Conservation (phyloP, 1,284 basidiomycete species). For the Trametes hirsuta region DNA sequence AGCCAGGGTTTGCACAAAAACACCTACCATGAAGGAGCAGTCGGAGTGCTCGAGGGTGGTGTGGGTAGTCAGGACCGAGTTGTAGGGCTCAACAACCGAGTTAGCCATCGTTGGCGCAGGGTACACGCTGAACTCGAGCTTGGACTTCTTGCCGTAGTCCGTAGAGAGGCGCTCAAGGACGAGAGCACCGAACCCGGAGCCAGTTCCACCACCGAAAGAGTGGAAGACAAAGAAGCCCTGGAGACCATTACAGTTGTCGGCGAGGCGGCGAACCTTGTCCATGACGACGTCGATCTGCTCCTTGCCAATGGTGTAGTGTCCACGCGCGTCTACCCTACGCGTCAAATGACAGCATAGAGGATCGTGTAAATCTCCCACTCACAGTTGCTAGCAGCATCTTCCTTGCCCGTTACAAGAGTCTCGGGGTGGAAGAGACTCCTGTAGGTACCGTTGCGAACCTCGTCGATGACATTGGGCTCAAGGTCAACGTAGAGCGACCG, state of each 20-base stretch:
- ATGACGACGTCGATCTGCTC: constrained; percentile 92
- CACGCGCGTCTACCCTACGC: constrained; percentile 78
- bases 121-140: constrained; percentile 99
- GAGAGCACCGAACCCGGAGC: constrained; percentile 98
- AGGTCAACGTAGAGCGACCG: constrained; percentile 98
- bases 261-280: constrained; percentile 95
- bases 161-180: constrained; percentile 96
- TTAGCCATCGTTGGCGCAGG: constrained; percentile 94
- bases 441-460: constrained; percentile 95
- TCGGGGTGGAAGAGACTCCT: constrained; percentile 98
- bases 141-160: constrained; percentile 99
- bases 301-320: constrained; percentile 98
- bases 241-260: constrained; percentile 97
- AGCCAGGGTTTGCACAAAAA: background rate
- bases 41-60: constrained; percentile 99
- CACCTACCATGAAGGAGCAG: constrained; percentile 93
- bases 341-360: constrained; percentile 4
- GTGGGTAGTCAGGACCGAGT: constrained; percentile 98
- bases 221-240: constrained; percentile 99
- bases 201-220: constrained; percentile 99
- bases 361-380: constrained; percentile 33
- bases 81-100: constrained; percentile 99
- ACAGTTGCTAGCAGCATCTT: constrained; percentile 99
- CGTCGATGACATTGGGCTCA: constrained; percentile 97
- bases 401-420: constrained; percentile 97